These are phyloP conservation scores for Saturnispora kantuleensis DNA, from an alignment of 805 yeast genomes.

Conservation along the genomic window DNA sequence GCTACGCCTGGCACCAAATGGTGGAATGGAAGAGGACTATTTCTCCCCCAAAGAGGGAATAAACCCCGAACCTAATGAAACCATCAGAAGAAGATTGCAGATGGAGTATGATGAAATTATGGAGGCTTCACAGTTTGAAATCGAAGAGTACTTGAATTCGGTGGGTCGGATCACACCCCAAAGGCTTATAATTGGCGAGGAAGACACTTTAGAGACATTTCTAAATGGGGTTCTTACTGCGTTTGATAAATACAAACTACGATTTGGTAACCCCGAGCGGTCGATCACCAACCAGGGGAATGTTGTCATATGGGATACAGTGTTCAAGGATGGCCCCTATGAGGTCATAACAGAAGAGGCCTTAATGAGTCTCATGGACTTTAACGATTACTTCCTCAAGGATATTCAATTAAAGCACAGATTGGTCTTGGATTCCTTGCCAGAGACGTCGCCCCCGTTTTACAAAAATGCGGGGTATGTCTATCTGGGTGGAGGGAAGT, in stretches of 20 bases:
- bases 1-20: not conserved
- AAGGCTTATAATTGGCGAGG: not conserved
- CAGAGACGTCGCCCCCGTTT: conserved; percentile 24
- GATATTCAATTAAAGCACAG: conserved; percentile 40
- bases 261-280: conserved; percentile 16
- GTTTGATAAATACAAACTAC: conserved; percentile 8
- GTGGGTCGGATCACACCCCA: not conserved
- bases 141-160: conserved; percentile 5
- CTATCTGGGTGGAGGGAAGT: conserved; percentile 36
- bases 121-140: conserved; percentile 8
- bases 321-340: conserved; percentile 13
- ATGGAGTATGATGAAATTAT: conserved; percentile 10
- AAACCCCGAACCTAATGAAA: not conserved
- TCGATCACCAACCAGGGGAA: conserved; percentile 14
- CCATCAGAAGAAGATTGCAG: conserved; percentile 1
- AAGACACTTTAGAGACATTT: conserved; percentile 7
- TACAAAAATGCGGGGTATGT: conserved; percentile 27
- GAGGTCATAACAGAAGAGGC: conserved; percentile 9
- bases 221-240: conserved; percentile 10
- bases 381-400: conserved; percentile 31
- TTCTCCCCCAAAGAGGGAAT: not conserved
- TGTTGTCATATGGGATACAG: conserved; percentile 18
- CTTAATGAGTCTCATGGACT: conserved; percentile 15
- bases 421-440: conserved; percentile 36
- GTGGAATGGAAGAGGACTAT: not conserved